These are phyloP conservation scores for Termitomyces heimii DNA, from an alignment of 768 basidiomycete genomes.

Conservation along the genomic window DNA sequence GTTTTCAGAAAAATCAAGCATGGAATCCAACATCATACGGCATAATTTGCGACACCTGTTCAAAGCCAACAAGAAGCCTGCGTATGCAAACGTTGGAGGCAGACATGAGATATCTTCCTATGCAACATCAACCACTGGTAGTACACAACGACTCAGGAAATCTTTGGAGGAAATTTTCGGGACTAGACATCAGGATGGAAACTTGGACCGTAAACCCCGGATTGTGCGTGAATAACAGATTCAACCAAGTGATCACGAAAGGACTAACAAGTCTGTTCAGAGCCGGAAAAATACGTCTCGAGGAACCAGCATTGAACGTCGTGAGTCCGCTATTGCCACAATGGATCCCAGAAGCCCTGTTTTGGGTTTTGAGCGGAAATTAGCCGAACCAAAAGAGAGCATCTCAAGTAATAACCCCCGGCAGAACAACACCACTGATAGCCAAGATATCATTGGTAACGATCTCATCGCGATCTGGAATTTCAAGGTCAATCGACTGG, in stretches of 20 bases:
- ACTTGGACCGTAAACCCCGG: not conserved
- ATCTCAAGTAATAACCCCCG: not conserved
- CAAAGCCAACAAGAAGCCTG: not conserved
- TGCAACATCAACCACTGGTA: not conserved
- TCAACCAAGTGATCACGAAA: not conserved
- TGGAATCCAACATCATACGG: not conserved
- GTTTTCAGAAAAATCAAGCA: not conserved
- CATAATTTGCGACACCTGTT: constrained; percentile 3
- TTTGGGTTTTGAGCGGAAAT: not conserved
- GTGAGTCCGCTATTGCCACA: not conserved
- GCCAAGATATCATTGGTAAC: not conserved
- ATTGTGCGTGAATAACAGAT: not conserved
- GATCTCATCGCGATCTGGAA: constrained; percentile 2
- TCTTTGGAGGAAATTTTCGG: not conserved
- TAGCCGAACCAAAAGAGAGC: not conserved
- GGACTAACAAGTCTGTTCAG: not conserved
- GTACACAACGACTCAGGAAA: not conserved
- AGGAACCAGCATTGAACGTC: not conserved
- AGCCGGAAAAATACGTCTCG: not conserved
- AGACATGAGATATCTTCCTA: not conserved
- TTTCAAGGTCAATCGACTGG: constrained; percentile 1
- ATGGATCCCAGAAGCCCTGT: too few species aligned
- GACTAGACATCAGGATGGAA: not conserved
- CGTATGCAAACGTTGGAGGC: not conserved
- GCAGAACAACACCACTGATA: not conserved